Base-by-base conservation (phyloP, 2,329 filamentous ascomycete genomes). In the Botryotinia calthae region DNA sequence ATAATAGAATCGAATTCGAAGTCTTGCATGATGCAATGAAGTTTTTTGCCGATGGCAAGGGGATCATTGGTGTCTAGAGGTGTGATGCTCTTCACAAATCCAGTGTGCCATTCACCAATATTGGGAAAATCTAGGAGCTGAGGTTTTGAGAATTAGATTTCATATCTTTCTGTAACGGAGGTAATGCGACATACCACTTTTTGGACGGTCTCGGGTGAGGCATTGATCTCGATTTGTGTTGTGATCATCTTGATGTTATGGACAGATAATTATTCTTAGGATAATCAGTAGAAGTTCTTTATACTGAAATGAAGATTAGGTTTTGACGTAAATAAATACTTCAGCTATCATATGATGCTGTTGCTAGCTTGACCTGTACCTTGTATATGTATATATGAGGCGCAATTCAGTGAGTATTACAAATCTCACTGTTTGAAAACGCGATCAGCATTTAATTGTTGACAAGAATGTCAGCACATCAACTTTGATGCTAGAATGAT, bases 191-290 rank as follows among this genome's bases (percentile, higher is more conserved):
- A 28, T 12, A 42, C 25, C 58, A 63, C 68, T 51, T 40, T 40
- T 25, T 25, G 18, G 5, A 70, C 58, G 6, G 8, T 18, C 22
- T 63, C 68, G 25, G 44, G 44, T 12, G 68, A 48, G 5, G 56
- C 68, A 28, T 62, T 25, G 4, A 70, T 70, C 20, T 63, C 58
- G 18, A 51, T 54, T 22, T 70, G 22, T n/a, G 68, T 70, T 25
- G 34, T 31, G 20, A 70, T 63, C 58, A 70, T 69, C 8, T 69
- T 69, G 48, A n/a, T 51, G 34, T n/a, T 25, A 6, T 62, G 14
- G 14, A 42, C 1, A 34, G 37, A 25, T 4, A 2, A 42, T 31
- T 12, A 1, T 20, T 22, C 34, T 34, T 9, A 5, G 18, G 2
- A 8, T 14, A 8, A 61, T 9, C 12, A 61, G 2, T 59, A 14